phyloP scores from a whole-genome alignment of 148 eudicot species.

The Suaeda aralocaspica region DNA sequence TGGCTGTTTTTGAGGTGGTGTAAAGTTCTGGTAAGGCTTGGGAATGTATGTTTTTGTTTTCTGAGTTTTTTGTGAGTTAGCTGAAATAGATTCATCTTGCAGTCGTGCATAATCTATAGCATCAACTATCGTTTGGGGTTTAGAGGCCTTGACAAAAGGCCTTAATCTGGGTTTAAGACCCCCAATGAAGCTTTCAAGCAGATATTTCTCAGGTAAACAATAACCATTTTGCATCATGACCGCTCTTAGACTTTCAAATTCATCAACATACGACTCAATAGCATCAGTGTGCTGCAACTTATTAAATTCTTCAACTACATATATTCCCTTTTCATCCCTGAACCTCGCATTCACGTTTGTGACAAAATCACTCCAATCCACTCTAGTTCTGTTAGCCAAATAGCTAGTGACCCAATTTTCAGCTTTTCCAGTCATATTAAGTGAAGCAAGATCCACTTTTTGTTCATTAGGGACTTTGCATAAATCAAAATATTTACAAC shows the following conservation, averaged over 20 bases:
- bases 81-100: not conserved
- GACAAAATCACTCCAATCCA: not conserved
- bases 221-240: not conserved
- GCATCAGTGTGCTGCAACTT: not conserved
- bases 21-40: not conserved
- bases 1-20: not conserved
- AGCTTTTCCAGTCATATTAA: not conserved
- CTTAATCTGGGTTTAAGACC: not conserved
- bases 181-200: not conserved
- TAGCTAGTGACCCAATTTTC: not conserved
- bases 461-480: constrained; percentile 7
- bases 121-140: not conserved
- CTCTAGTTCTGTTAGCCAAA: too few species aligned
- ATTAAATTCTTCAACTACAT: not conserved
- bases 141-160: not conserved
- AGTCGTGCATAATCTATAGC: not conserved
- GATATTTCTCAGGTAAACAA: not conserved
- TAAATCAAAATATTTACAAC: not conserved
- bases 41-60: too few species aligned
- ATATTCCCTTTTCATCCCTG: not conserved
- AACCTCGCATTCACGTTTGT: not conserved
- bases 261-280: not conserved
- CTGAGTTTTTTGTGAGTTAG: too few species aligned
- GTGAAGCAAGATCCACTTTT: not conserved
- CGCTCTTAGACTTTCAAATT: not conserved